Percentiles rank a stretch among this genome's conserved stretches.
Evolutionary conservation across 2,329 filamentous ascomycete species (phyloP).

Genomic region (Trichoderma koningii): DNA sequence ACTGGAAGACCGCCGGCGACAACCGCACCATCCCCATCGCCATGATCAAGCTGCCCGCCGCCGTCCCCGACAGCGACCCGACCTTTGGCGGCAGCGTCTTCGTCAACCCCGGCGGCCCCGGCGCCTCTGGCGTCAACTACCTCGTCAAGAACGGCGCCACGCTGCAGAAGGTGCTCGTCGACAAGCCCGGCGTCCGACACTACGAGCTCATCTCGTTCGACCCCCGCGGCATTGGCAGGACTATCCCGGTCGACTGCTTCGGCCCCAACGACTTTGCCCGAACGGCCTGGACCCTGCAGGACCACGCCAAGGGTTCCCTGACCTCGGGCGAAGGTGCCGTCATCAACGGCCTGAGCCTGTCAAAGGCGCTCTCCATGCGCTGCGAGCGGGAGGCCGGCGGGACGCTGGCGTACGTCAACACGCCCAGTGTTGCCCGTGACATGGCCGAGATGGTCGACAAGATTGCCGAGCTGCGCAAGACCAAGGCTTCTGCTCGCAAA

Average conservation of each 20-base stretch:
- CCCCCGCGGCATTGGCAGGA: constrained; percentile 45
- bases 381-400: constrained; percentile 32
- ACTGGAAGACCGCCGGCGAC: constrained; percentile 41
- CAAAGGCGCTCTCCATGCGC: constrained; percentile 33
- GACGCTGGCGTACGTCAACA: constrained; percentile 40
- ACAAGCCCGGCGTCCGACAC: constrained; percentile 36
- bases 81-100: constrained; percentile 47
- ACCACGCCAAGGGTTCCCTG: constrained; percentile 35
- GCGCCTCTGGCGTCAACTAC: constrained; percentile 42
- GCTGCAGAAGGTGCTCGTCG: constrained; percentile 34
- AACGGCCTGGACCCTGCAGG: constrained; percentile 36
- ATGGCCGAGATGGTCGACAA: constrained; percentile 48
- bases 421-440: constrained; percentile 44
- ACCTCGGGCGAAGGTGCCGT: constrained; percentile 21
- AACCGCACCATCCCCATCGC: constrained; percentile 41
- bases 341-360: constrained; percentile 30
- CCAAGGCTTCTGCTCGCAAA: background rate
- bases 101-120: constrained; percentile 49
- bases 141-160: constrained; percentile 27
- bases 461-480: constrained; percentile 38
- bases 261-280: constrained; percentile 35
- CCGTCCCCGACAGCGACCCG: constrained; percentile 40
- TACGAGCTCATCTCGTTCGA: constrained; percentile 49
- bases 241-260: constrained; percentile 45
- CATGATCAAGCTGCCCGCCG: constrained; percentile 44